phyloP scores from a whole-genome alignment of 1,284 basidiomycete species.

The Ceratobasidium sp. region DNA sequence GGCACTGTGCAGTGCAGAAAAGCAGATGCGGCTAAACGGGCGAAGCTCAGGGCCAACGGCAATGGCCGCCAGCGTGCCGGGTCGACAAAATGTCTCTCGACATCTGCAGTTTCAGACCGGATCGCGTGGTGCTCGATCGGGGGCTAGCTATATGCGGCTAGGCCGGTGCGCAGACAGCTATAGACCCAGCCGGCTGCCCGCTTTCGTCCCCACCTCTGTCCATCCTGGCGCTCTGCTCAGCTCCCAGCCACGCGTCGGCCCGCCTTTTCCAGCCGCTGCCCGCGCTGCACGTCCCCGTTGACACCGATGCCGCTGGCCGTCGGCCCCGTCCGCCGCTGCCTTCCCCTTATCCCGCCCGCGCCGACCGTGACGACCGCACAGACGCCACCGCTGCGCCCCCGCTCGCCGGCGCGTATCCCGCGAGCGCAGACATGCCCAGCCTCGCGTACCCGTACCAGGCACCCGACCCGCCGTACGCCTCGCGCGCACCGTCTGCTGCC shows the following conservation, averaged over 20 bases:
- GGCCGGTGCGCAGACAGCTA: not conserved
- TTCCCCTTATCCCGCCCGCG: constrained; percentile 10
- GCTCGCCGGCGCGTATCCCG: constrained; percentile 1
- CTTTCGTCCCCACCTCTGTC: constrained; percentile 11
- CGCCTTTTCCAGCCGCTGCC: constrained; percentile 12
- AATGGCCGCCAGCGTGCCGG: not conserved
- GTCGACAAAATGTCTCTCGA: constrained; percentile 3
- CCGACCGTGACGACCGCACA: constrained; percentile 11
- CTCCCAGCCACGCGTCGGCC: constrained; percentile 32
- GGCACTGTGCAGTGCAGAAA: constrained; percentile 20
- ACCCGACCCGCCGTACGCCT: constrained; percentile 5
- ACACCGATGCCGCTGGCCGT: constrained; percentile 18
- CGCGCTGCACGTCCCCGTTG: constrained; percentile 26
- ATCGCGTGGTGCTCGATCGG: not conserved
- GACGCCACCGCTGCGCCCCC: not conserved
- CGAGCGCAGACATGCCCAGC: constrained; percentile 13
- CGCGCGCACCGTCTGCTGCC: constrained; percentile 11
- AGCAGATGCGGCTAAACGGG: constrained; percentile 34
- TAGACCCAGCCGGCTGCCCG: constrained; percentile 24
- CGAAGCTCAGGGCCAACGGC: constrained; percentile 4
- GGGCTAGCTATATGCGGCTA: not conserved
- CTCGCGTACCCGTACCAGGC: constrained; percentile 7
- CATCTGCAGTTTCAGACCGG: constrained; percentile 9
- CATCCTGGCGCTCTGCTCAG: constrained; percentile 31
- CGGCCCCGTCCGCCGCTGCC: not conserved